A percentile compares a stretch with the other conserved stretches of the same genome.
Conservation (phyloP, 768 basidiomycete genomes). For the Cubamyces sp. region DNA sequence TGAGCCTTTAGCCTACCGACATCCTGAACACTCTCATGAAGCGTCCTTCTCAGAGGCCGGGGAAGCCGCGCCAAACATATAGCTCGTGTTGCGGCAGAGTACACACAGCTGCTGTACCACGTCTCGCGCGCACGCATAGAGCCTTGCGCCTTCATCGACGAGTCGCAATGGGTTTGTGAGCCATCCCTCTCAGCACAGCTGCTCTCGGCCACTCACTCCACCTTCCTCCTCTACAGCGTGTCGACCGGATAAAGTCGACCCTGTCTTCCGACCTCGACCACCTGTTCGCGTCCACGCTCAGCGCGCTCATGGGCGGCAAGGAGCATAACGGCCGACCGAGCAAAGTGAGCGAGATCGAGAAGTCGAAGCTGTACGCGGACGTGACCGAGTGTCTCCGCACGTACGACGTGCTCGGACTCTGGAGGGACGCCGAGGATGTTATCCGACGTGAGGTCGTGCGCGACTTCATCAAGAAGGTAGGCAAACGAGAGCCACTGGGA, state of each 20-base stretch:
- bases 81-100: slow-evolving; percentile 85
- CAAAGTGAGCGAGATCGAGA: slow-evolving; percentile 65
- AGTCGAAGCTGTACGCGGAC: slow-evolving; percentile 63
- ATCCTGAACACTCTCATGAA: neutral
- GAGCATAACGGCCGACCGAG: slow-evolving; percentile 38
- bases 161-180: slow-evolving; percentile 78
- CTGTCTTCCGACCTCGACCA: slow-evolving; percentile 87
- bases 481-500: neutral
- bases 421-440: slow-evolving; percentile 89
- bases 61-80: slow-evolving; percentile 79
- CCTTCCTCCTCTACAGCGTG: slow-evolving; percentile 61
- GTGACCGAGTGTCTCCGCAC: slow-evolving; percentile 78
- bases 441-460: slow-evolving; percentile 72
- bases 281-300: slow-evolving; percentile 68
- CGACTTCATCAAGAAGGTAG: slow-evolving; percentile 77
- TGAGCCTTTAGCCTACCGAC: slow-evolving; percentile 39
- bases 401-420: slow-evolving; percentile 79
- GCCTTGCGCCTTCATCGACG: slow-evolving; percentile 78
- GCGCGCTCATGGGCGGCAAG: slow-evolving; percentile 52
- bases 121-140: slow-evolving; percentile 78
- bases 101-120: slow-evolving; percentile 91
- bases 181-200: slow-evolving; percentile 24
- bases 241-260: slow-evolving; percentile 82
- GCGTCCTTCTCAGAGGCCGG: slow-evolving; percentile 46
- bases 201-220: slow-evolving; percentile 12